phyloP scores from a whole-genome alignment of 2,329 filamentous ascomycete genomes.

The Penicillium fuscoglaucum region DNA sequence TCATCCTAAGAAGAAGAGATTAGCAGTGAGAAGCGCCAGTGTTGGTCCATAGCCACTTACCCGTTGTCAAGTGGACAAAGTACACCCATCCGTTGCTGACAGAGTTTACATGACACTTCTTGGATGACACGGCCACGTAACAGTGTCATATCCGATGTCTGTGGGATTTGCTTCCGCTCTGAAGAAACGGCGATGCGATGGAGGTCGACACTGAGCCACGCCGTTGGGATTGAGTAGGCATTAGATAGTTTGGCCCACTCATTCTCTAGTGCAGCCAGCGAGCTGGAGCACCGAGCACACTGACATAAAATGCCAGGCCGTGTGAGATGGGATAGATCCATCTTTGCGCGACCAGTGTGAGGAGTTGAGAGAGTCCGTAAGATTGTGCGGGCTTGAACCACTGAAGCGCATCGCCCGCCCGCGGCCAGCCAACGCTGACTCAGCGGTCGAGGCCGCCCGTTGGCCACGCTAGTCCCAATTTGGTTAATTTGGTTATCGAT shows the following conservation, averaged over 20 bases:
- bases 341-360: conserved; percentile 19
- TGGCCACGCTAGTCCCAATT: conserved; percentile 20
- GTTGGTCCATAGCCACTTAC: conserved; percentile 27
- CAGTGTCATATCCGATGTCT: conserved; percentile 37
- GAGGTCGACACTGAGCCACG: conserved; percentile 42
- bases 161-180: conserved; percentile 40
- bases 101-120: conserved; percentile 40
- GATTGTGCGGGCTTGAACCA: conserved; percentile 23
- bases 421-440: conserved; percentile 28
- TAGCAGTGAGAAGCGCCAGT: not conserved
- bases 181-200: conserved; percentile 39
- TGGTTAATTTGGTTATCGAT: conserved; percentile 23
- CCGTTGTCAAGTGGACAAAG: conserved; percentile 38
- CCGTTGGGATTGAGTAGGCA: conserved; percentile 38
- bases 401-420: not conserved
- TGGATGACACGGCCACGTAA: conserved; percentile 39
- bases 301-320: conserved; percentile 42
- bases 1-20: conserved; percentile 27
- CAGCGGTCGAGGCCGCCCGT: conserved; percentile 25
- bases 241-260: conserved; percentile 44
- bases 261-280: conserved; percentile 43
- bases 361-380: conserved; percentile 7
- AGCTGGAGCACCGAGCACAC: conserved; percentile 43
- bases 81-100: conserved; percentile 41
- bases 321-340: conserved; percentile 39